Conservation (phyloP, 106 monocot species). For the Apostasia shenzhenica region DNA sequence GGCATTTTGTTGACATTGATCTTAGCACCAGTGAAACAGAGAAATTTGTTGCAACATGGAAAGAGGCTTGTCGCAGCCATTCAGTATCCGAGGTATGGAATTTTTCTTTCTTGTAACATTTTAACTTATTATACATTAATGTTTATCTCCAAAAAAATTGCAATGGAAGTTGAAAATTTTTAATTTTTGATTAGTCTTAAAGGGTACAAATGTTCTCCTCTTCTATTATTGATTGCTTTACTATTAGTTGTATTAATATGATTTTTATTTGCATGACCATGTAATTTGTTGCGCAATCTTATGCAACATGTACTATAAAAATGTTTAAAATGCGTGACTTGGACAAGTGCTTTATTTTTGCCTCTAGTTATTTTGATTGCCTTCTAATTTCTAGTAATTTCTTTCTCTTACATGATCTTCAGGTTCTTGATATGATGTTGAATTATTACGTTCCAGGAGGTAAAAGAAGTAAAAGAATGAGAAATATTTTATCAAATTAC, state of each 20-base stretch:
- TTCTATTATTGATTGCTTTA: too few relatives aligned
- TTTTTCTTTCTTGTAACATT: background rate
- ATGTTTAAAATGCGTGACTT: too few relatives aligned
- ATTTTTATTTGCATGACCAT: too few relatives aligned
- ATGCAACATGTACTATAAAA: too few relatives aligned
- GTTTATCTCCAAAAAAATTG: too few relatives aligned
- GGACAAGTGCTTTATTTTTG: too few relatives aligned
- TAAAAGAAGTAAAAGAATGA: conserved; percentile 24
- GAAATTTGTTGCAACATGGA: conserved; percentile 70
- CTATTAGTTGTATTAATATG: too few relatives aligned
- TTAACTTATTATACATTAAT: too few relatives aligned
- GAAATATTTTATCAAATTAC: conserved; percentile 33
- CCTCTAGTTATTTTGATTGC: background rate
- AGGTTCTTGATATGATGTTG: conserved; percentile 73
- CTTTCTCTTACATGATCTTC: conserved; percentile 4
- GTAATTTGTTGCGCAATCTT: too few relatives aligned
- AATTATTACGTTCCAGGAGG: conserved; percentile 29
- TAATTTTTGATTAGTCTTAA: too few relatives aligned
- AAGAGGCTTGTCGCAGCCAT: conserved; percentile 47
- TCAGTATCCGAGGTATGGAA: conserved; percentile 55
- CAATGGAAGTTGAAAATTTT: too few relatives aligned
- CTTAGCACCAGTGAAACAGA: conserved; percentile 22
- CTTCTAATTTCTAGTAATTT: background rate
- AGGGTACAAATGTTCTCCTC: too few relatives aligned
- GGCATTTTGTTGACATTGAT: conserved; percentile 4